Evolutionary conservation across 352 stramenopile genomes (phyloP).

Genomic region (Phytophthora capsici): DNA sequence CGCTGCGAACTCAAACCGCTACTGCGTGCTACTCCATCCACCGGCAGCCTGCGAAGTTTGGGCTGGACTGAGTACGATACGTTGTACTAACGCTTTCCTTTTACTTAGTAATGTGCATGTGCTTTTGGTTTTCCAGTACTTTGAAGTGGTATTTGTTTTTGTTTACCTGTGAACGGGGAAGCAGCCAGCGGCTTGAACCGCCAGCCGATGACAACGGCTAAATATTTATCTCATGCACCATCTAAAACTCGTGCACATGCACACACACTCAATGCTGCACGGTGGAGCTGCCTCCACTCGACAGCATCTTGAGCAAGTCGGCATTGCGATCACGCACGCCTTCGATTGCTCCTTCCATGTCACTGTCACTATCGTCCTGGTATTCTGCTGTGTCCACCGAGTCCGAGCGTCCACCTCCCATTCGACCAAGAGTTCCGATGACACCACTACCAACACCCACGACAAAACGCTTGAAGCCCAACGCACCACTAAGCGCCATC

Average conservation of each 20-base stretch:
- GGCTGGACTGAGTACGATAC: constrained; percentile 74
- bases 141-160: constrained; percentile 26
- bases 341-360: constrained; percentile 32
- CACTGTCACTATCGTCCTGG: constrained; percentile 46
- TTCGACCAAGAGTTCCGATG: constrained; percentile 37
- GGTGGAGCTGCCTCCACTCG: constrained; percentile 33
- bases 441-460: constrained; percentile 41
- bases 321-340: constrained; percentile 26
- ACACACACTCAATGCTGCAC: constrained; percentile 34
- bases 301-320: constrained; percentile 67
- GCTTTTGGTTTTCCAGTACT: constrained; percentile 23
- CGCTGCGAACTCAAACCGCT: constrained; percentile 74
- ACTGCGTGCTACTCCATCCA: constrained; percentile 52
- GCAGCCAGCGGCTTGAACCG: neutral
- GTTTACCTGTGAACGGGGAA: constrained; percentile 10
- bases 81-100: constrained; percentile 40
- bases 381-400: constrained; percentile 41
- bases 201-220: constrained; percentile 20
- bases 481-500: constrained; percentile 34
- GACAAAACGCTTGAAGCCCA: constrained; percentile 44
- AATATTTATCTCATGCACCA: constrained; percentile 30
- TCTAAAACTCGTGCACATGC: neutral
- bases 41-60: constrained; percentile 55
- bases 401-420: constrained; percentile 36
- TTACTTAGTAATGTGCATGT: constrained; percentile 32